A percentile compares a stretch with the other conserved stretches of the same genome.
phyloP scores from a whole-genome alignment of 768 basidiomycete species.

The Leccinum aurantiacum region DNA sequence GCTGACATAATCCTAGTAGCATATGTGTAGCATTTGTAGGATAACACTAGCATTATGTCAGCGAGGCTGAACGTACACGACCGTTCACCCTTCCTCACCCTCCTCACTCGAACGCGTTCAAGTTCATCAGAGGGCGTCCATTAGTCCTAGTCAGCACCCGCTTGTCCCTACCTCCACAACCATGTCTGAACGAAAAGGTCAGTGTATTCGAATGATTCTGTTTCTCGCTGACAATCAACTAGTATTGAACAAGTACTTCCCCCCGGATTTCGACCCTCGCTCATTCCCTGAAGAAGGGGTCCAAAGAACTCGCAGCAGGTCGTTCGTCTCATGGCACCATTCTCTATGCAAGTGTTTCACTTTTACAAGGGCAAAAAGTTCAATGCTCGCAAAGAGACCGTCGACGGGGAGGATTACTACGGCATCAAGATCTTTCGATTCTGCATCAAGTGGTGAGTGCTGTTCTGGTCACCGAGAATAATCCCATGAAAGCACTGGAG shows the following conservation, averaged over 20 bases:
- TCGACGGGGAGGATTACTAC: slow-evolving; percentile 95
- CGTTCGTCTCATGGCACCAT: slow-evolving; percentile 98
- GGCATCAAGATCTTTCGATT: slow-evolving; percentile 97
- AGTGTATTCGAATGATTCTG: not conserved
- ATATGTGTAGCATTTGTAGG: too few relatives aligned
- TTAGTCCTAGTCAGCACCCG: too few relatives aligned
- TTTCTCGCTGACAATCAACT: slow-evolving; percentile 7
- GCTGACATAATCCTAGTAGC: too few relatives aligned
- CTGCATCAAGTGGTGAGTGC: slow-evolving; percentile 81
- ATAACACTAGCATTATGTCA: too few relatives aligned
- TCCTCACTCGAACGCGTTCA: too few relatives aligned
- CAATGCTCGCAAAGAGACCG: slow-evolving; percentile 98
- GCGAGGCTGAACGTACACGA: too few relatives aligned
- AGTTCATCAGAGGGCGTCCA: too few relatives aligned
- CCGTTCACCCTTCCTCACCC: too few relatives aligned
- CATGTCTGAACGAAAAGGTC: too few relatives aligned
- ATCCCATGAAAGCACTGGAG: slow-evolving; percentile 97
- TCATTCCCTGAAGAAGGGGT: slow-evolving; percentile 87
- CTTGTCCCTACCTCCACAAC: too few relatives aligned
- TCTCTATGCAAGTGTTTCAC: slow-evolving; percentile 75
- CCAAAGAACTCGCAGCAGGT: slow-evolving; percentile 96
- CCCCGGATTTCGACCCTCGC: slow-evolving; percentile 98
- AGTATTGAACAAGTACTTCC: slow-evolving; percentile 96
- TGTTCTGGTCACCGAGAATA: slow-evolving; percentile 56
- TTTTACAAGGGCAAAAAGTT: slow-evolving; percentile 92